Evolutionary conservation across 2,329 filamentous ascomycete genomes (phyloP).

Genomic region (Aschersonia sp.): DNA sequence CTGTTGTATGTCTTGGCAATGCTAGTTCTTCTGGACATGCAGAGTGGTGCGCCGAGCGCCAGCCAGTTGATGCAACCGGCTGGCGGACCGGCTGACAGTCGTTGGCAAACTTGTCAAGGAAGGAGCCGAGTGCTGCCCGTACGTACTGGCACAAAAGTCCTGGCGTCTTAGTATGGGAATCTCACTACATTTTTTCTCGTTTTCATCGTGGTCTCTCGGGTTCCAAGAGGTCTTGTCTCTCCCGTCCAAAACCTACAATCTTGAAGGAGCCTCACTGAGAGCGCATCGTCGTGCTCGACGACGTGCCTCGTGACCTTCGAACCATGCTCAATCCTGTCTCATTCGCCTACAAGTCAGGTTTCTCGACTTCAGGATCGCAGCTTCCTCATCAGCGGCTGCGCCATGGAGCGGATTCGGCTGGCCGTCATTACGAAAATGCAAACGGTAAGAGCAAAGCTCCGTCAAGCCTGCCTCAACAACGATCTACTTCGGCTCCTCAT

Average conservation of each 20-base stretch:
- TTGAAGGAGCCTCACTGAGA: not conserved
- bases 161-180: not conserved
- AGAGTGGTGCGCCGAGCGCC: no score
- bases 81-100: not conserved
- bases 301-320: not conserved
- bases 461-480: slow-evolving; percentile 1
- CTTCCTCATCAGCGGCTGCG: not conserved
- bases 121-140: not conserved
- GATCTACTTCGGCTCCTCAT: slow-evolving; percentile 1
- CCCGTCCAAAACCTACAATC: not conserved
- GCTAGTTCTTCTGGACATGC: no score
- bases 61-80: not conserved
- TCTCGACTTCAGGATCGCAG: slow-evolving; percentile 1
- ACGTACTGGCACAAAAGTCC: not conserved
- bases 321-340: not conserved
- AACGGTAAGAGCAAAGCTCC: slow-evolving; percentile 3
- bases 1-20: not conserved
- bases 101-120: not conserved
- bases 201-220: no score
- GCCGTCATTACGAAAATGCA: not conserved
- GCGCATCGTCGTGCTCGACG: not conserved
- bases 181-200: no score
- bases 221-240: not conserved
- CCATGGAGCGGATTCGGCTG: not conserved
- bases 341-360: not conserved